A percentile compares a stretch with the other conserved stretches of the same genome.
Evolutionary conservation across 2,329 filamentous ascomycete species (phyloP).

Genomic region (Stachybotrys echinatus): DNA sequence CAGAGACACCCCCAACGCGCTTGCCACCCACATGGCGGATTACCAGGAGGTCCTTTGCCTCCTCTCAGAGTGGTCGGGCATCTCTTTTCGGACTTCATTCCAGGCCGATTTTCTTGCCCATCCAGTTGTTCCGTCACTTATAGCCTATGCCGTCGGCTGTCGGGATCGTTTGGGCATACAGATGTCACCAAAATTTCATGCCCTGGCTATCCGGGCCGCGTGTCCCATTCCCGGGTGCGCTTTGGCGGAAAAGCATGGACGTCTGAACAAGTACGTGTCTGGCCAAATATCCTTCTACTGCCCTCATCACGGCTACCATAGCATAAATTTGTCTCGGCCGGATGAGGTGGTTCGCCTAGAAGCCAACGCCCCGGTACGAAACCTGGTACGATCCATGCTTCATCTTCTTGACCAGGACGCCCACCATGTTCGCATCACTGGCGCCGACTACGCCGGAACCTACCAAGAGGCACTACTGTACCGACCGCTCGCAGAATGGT

Average conservation of each 20-base stretch:
- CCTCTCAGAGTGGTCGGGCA: background rate
- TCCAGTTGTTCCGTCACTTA: background rate
- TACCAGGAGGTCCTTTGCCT: background rate
- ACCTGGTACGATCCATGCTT: constrained; percentile 6
- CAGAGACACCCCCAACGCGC: background rate
- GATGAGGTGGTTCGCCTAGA: constrained; percentile 3
- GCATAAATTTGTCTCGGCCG: background rate
- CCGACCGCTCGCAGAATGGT: constrained; percentile 4
- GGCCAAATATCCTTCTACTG: background rate
- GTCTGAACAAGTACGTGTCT: background rate
- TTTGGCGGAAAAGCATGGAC: constrained; percentile 2
- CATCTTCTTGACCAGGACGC: constrained; percentile 4
- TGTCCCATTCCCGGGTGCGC: background rate
- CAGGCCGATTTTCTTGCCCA: constrained; percentile 1
- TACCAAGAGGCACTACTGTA: constrained; percentile 7
- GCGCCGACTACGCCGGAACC: constrained; percentile 5
- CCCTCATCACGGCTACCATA: background rate
- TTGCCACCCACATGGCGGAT: background rate
- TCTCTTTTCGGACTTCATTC: too few relatives aligned
- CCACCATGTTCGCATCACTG: constrained; percentile 6
- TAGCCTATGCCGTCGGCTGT: background rate
- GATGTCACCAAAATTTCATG: background rate
- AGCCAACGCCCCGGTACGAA: constrained; percentile 6
- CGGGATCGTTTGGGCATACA: background rate
- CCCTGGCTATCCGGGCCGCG: background rate